These are phyloP conservation scores for Neurospora sp. DNA, from an alignment of 495 filamentous ascomycete species.

Conservation along the genomic window DNA sequence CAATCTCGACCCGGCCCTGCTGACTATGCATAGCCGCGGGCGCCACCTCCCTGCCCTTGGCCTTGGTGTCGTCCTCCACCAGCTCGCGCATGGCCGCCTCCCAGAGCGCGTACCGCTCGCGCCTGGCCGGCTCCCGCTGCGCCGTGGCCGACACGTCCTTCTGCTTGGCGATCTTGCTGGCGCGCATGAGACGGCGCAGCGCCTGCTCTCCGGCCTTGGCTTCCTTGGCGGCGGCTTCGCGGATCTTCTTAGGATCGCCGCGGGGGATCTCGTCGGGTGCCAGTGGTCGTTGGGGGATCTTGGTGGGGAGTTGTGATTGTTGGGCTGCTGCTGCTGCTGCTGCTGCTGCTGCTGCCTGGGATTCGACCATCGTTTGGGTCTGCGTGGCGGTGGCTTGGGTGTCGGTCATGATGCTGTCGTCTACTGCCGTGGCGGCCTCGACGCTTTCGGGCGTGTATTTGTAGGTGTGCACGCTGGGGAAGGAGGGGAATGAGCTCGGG, in stretches of 20 bases:
- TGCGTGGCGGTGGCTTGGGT: background rate
- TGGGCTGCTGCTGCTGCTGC: slow-evolving; percentile 1
- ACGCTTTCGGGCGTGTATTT: slow-evolving; percentile 30
- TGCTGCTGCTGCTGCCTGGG: background rate
- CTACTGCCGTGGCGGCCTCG: slow-evolving; percentile 13
- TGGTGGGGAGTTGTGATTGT: slow-evolving; percentile 1
- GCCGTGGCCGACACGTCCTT: slow-evolving; percentile 36
- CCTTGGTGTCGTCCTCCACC: slow-evolving; percentile 36
- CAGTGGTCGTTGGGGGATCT: slow-evolving; percentile 16
- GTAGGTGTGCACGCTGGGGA: slow-evolving; percentile 38
- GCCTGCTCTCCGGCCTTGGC: slow-evolving; percentile 38
- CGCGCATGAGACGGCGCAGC: slow-evolving; percentile 32
- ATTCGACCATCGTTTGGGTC: background rate
- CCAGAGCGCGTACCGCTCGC: slow-evolving; percentile 30
- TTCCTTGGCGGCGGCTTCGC: slow-evolving; percentile 33
- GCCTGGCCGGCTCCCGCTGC: slow-evolving; percentile 21
- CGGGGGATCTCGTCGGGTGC: slow-evolving; percentile 21
- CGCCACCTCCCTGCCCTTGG: slow-evolving; percentile 59
- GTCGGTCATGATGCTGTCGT: slow-evolving; percentile 12
- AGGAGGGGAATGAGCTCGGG: slow-evolving; percentile 31
- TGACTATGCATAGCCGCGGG: slow-evolving; percentile 44
- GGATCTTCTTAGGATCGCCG: slow-evolving; percentile 30
- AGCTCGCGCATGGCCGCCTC: slow-evolving; percentile 33
- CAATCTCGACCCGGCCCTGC: slow-evolving; percentile 28
- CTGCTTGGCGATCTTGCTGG: slow-evolving; percentile 37